These are phyloP conservation scores for Kazachstania taianensis DNA, from an alignment of 805 yeast species.

Conservation along the genomic window DNA sequence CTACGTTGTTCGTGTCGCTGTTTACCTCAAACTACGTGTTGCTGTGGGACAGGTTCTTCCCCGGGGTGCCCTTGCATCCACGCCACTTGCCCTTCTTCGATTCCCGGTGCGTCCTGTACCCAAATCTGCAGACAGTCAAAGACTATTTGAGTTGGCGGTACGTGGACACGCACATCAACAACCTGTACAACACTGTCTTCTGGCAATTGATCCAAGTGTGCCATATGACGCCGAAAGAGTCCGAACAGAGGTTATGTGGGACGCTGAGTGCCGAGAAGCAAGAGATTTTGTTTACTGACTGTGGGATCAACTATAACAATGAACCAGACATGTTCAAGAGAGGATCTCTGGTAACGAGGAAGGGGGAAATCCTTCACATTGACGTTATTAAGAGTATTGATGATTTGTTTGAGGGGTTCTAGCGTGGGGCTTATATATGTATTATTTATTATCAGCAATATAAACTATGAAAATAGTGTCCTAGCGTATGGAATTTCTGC, in stretches of 20 bases:
- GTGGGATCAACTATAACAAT: slow-evolving; percentile 81
- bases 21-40: slow-evolving; percentile 68
- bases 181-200: slow-evolving; percentile 84
- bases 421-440: too few species aligned
- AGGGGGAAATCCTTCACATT: slow-evolving; percentile 39
- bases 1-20: slow-evolving; percentile 70
- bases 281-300: slow-evolving; percentile 68
- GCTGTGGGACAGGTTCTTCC: slow-evolving; percentile 55
- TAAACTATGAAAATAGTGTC: too few species aligned
- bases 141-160: slow-evolving; percentile 94
- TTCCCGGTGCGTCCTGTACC: slow-evolving; percentile 82
- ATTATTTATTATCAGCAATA: too few species aligned
- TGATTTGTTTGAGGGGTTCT: slow-evolving; percentile 27
- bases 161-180: slow-evolving; percentile 93
- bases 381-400: slow-evolving; percentile 33
- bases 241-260: slow-evolving; percentile 68
- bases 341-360: slow-evolving; percentile 50
- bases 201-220: slow-evolving; percentile 76
- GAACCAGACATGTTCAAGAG: slow-evolving; percentile 83
- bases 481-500: too few species aligned
- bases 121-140: slow-evolving; percentile 45
- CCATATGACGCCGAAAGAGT: slow-evolving; percentile 62
- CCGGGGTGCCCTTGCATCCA: slow-evolving; percentile 37
- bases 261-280: slow-evolving; percentile 78
- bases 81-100: slow-evolving; percentile 78